phyloP scores from a whole-genome alignment of 2,329 filamentous ascomycete genomes.

The Trichoderma afroharzianum region DNA sequence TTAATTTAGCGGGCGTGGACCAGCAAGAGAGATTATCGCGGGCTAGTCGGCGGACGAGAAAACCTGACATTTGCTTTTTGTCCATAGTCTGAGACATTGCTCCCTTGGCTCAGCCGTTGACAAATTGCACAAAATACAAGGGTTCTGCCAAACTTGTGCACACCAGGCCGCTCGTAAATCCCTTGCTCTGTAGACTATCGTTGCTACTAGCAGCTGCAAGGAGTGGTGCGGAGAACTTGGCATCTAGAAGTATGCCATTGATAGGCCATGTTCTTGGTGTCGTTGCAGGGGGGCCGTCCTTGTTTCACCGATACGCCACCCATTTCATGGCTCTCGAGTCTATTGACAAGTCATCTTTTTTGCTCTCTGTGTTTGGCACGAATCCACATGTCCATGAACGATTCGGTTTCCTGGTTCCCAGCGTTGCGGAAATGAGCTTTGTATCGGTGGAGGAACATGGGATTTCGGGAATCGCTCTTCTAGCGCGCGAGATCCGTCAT shows the following conservation, averaged over 20 bases:
- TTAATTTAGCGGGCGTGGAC: neutral
- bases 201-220: neutral
- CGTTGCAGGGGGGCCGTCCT: neutral
- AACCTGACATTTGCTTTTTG: neutral
- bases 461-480: neutral
- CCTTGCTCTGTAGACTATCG: neutral
- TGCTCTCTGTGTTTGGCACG: neutral
- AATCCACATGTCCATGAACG: neutral
- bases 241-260: neutral
- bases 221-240: neutral
- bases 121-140: neutral
- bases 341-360: neutral
- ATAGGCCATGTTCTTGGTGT: neutral
- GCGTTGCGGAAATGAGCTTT: neutral
- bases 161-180: neutral
- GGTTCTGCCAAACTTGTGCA: neutral
- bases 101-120: slow-evolving; percentile 8
- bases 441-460: neutral
- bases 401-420: neutral
- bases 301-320: neutral
- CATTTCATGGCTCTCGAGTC: neutral
- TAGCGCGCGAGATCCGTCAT: neutral
- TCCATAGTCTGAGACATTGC: slow-evolving; percentile 5
- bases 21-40: neutral
- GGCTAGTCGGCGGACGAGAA: neutral